Base-by-base conservation (phyloP, 2,329 filamentous ascomycete genomes). In the Trichoderma sp. region DNA sequence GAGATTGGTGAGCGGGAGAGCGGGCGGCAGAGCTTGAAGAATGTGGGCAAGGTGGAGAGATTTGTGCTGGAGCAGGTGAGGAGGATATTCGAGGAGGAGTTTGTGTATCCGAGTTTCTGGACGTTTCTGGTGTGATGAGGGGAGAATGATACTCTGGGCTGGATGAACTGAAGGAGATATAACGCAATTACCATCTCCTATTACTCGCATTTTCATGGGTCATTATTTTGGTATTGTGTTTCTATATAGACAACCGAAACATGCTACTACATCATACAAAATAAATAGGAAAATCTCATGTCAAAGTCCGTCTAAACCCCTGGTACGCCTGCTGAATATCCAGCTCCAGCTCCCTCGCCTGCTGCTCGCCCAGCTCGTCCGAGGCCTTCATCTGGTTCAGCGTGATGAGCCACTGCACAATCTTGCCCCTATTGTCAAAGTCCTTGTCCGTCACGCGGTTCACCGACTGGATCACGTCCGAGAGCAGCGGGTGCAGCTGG, bases 81-180 rank as follows among this genome's bases (percentile, higher is more conserved):
- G 79, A 89, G 94, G 78, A 98, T 99, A 76, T 98, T 99, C 78
- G 96, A 99, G 82, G 96, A 98, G 79, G 96, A 99, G 81, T 96
- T 98, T 83, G 95, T 98, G 73, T 98, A 97, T 83, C 96, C 96
- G 58, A 98, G 95, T 81, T 98, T 97, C 82, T 98, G 95, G 95
- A 98, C 95, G 1, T 98, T 98, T 81, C 84, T 99, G 77, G 91
- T 98, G 58, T 97, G 82, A 78, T 64, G 20, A 26, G 7, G n/a
- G 11, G 39, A 43, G 39, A 43, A 43, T 3, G 39, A 43, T 43
- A 43, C 39, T 43, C 39, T 43, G 39, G 39, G 39, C 6, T 58
- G 23, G 20, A 23, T 15, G 58, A 58, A 6, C 9, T 23, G n/a
- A 20, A 34, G n/a, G 23, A 70, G 32, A 61, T 11, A 20, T 28